Evolutionary conservation across 2,329 filamentous ascomycete genomes (phyloP).

Genomic region (Colletotrichum camelliae): DNA sequence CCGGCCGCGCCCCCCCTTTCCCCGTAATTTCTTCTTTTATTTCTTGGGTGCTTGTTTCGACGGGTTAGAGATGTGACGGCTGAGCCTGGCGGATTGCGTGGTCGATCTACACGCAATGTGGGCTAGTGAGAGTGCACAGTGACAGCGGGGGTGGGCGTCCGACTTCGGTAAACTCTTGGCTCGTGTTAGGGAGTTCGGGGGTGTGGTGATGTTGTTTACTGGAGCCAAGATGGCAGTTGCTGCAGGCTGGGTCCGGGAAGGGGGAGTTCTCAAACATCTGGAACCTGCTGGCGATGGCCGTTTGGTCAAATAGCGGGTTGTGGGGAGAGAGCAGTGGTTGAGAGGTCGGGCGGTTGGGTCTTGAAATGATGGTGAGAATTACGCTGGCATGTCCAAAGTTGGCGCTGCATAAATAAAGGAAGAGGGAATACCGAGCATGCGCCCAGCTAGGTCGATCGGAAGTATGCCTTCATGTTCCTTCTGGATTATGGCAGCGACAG

Average conservation of each 20-base stretch:
- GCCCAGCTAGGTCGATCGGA: neutral
- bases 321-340: neutral
- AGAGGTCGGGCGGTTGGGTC: neutral
- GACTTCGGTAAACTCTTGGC: neutral
- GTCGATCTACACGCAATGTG: conserved; percentile 1
- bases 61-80: neutral
- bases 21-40: neutral
- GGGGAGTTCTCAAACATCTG: neutral
- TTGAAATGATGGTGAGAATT: neutral
- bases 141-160: neutral
- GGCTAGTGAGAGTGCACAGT: neutral
- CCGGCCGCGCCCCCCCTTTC: neutral
- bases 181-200: neutral
- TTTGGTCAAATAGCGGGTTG: neutral
- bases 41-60: neutral
- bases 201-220: neutral
- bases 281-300: neutral
- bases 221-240: neutral
- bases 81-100: neutral
- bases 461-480: neutral
- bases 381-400: neutral
- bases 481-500: neutral
- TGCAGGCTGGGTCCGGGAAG: neutral
- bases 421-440: neutral
- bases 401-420: accelerated